phyloP scores from a whole-genome alignment of 345 rosid genomes.

The Rubroshorea leprosula region DNA sequence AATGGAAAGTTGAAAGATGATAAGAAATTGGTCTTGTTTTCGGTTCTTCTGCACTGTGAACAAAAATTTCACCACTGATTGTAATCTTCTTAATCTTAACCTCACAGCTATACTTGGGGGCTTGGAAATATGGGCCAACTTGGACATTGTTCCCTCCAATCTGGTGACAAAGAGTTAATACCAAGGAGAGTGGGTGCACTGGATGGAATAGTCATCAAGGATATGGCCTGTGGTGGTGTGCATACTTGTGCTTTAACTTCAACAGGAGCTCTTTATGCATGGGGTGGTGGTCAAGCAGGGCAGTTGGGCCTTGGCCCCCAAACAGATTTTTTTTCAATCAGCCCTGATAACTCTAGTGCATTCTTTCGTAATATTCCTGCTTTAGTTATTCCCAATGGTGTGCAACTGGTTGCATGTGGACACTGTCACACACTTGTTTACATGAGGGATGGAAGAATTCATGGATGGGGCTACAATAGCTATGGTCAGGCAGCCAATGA shows the following conservation, averaged over 20 bases:
- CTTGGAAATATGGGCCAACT: conserved; percentile 91
- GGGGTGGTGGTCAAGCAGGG: conserved; percentile 95
- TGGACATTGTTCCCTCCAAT: conserved; percentile 88
- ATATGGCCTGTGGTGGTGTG: conserved; percentile 86
- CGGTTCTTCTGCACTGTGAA: not conserved
- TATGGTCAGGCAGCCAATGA: conserved; percentile 96
- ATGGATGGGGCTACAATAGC: conserved; percentile 97
- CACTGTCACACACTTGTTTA: conserved; percentile 80
- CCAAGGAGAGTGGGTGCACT: conserved; percentile 92
- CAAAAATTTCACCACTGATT: conserved; percentile 3
- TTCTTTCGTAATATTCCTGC: conserved; percentile 71
- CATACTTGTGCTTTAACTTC: conserved; percentile 81
- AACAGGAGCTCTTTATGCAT: conserved; percentile 85
- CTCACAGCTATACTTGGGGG: conserved; percentile 91
- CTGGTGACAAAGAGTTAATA: conserved; percentile 79
- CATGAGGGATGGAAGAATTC: conserved; percentile 70
- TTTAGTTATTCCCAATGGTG: conserved; percentile 59
- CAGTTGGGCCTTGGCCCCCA: conserved; percentile 92
- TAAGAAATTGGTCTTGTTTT: too few species aligned
- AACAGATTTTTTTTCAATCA: conserved; percentile 52
- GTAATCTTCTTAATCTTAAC: conserved; percentile 13
- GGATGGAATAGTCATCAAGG: conserved; percentile 55
- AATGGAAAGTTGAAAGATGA: too few species aligned
- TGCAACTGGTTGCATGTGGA: conserved; percentile 89
- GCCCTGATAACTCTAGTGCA: conserved; percentile 50